Conservation (phyloP, 495 filamentous ascomycete species). For the Filosporella fistucella region DNA sequence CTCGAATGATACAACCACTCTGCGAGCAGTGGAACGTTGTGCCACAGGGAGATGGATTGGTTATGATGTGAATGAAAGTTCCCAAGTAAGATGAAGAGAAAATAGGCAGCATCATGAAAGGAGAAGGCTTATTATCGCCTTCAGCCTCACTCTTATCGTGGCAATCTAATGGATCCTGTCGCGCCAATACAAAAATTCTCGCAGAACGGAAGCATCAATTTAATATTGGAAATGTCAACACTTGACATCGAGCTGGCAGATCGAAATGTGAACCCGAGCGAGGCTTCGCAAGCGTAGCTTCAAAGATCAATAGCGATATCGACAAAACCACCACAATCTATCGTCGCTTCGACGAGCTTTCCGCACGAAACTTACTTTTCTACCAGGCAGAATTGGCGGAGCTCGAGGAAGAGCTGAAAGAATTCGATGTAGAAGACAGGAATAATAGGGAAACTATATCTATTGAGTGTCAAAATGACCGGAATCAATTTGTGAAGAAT, state of each 20-base stretch:
- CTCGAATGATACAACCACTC: no score
- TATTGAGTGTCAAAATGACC: neutral
- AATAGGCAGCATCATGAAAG: no score
- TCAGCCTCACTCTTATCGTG: neutral
- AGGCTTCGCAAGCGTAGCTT: constrained; percentile 5
- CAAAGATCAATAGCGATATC: constrained; percentile 6
- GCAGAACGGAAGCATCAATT: neutral
- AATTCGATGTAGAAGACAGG: constrained; percentile 4
- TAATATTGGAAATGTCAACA: neutral
- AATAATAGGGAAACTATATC: constrained; percentile 1
- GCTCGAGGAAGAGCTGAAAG: constrained; percentile 1
- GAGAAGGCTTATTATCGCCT: no score
- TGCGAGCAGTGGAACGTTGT: no score
- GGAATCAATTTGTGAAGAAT: neutral
- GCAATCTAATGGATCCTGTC: neutral
- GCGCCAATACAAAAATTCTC: no score
- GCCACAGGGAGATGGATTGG: no score
- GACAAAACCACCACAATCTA: constrained; percentile 17
- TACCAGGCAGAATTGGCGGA: constrained; percentile 12
- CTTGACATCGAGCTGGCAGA: neutral
- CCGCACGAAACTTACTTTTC: constrained; percentile 12
- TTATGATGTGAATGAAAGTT: no score
- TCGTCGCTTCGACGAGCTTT: constrained; percentile 9
- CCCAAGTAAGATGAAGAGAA: no score
- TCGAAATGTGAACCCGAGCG: neutral